Conservation (phyloP, 768 basidiomycete genomes). For the Rubroboletus pulcherrimus region DNA sequence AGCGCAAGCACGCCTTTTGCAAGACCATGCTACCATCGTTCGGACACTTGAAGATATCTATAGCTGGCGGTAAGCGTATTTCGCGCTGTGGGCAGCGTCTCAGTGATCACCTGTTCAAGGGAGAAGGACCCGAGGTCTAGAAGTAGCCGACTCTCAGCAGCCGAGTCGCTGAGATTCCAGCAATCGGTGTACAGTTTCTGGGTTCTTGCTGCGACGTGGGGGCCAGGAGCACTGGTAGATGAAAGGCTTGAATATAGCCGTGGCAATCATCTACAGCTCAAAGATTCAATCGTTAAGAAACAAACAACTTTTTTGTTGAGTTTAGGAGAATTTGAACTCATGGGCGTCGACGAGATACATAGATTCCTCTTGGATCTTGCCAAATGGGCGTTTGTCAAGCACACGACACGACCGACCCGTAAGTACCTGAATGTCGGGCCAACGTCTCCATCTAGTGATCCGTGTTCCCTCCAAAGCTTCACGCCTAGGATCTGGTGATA, state of each 20-base stretch:
- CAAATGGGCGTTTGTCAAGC: constrained; percentile 10
- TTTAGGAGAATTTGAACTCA: constrained; percentile 14
- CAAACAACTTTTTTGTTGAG: constrained; percentile 5
- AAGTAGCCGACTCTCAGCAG: constrained; percentile 27
- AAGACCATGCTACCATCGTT: constrained; percentile 24
- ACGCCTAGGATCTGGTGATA: neutral
- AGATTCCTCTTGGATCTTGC: constrained; percentile 20
- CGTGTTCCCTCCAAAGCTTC: neutral
- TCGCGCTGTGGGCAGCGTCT: neutral
- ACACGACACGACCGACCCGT: neutral
- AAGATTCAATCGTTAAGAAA: constrained; percentile 3
- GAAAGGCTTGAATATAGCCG: neutral
- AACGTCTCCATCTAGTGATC: neutral
- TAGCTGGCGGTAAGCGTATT: constrained; percentile 34
- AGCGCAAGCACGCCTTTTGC: constrained; percentile 22
- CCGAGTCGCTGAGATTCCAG: constrained; percentile 32
- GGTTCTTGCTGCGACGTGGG: constrained; percentile 16
- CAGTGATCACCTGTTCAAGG: constrained; percentile 16
- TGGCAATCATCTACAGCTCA: neutral
- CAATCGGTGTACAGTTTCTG: constrained; percentile 31
- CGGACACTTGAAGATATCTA: constrained; percentile 36
- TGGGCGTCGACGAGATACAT: constrained; percentile 19
- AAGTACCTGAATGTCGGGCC: neutral
- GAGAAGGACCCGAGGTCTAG: constrained; percentile 35
- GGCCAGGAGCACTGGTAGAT: neutral